Percentiles rank a stretch among this genome's conserved stretches.
Evolutionary conservation across 371 early-diverging fungal genomes (phyloP).

Genomic region (Chytridium lagenaria): DNA sequence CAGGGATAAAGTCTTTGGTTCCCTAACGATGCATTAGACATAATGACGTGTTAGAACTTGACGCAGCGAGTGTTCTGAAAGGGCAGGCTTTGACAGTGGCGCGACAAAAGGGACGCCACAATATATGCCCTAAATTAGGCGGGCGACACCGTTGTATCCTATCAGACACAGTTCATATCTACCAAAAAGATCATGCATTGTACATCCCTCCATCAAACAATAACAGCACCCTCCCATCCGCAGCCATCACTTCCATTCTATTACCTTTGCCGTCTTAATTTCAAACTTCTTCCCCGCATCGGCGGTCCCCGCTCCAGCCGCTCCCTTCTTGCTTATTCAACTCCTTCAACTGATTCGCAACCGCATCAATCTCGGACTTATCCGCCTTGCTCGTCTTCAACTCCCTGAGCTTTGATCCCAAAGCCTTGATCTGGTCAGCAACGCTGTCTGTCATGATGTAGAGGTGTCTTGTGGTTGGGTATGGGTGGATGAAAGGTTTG

Average conservation of each 20-base stretch:
- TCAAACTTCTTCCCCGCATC: conserved; percentile 25
- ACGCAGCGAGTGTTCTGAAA: neutral
- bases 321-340: conserved; percentile 22
- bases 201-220: too few relatives aligned
- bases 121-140: too few relatives aligned
- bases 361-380: conserved; percentile 20
- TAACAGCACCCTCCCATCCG: too few relatives aligned
- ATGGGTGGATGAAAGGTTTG: neutral
- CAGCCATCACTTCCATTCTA: too few relatives aligned
- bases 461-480: neutral
- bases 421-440: conserved; percentile 20
- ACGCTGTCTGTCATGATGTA: neutral
- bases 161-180: too few relatives aligned
- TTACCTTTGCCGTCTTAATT: conserved; percentile 47
- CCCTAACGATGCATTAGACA: conserved; percentile 67
- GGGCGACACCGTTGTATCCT: too few relatives aligned
- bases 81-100: too few relatives aligned
- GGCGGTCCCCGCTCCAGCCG: conserved; percentile 1
- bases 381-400: conserved; percentile 27
- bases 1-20: conserved; percentile 94
- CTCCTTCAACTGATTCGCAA: conserved; percentile 24
- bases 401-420: conserved; percentile 27
- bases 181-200: too few relatives aligned
- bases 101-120: too few relatives aligned
- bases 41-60: neutral